A percentile compares a stretch with the other conserved stretches of the same genome.
Evolutionary conservation across 257 asterid species (phyloP).

Genomic region (Sherardia arvensis): DNA sequence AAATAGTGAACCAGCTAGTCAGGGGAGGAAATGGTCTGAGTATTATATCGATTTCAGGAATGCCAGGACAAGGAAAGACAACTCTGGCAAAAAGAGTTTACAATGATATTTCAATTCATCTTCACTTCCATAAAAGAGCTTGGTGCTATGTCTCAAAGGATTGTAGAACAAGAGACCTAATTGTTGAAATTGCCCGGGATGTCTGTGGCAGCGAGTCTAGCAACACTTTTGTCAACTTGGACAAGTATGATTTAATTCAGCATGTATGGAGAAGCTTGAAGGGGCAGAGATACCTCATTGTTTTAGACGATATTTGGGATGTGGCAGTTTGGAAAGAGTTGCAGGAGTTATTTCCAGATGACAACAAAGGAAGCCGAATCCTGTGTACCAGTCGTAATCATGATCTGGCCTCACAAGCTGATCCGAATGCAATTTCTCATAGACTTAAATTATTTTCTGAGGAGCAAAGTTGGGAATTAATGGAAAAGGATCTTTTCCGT

Average conservation of each 20-base stretch:
- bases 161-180: neutral
- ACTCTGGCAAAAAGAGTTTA: neutral
- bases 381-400: neutral
- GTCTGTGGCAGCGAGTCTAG: neutral
- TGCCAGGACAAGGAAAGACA: conserved; percentile 10
- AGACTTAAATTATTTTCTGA: neutral
- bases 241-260: neutral
- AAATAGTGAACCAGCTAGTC: neutral
- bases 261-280: neutral
- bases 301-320: conserved; percentile 1
- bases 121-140: neutral
- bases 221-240: neutral
- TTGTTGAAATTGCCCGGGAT: neutral
- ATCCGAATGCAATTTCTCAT: neutral
- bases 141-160: neutral
- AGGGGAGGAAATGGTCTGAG: neutral
- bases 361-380: neutral
- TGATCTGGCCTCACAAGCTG: neutral
- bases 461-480: neutral
- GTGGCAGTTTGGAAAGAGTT: neutral
- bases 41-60: neutral
- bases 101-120: neutral
- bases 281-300: neutral
- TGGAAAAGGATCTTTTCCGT: neutral
- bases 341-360: neutral